Evolutionary conservation across 208 protist genomes (phyloP).

Genomic region (Leishmania lainsoni): DNA sequence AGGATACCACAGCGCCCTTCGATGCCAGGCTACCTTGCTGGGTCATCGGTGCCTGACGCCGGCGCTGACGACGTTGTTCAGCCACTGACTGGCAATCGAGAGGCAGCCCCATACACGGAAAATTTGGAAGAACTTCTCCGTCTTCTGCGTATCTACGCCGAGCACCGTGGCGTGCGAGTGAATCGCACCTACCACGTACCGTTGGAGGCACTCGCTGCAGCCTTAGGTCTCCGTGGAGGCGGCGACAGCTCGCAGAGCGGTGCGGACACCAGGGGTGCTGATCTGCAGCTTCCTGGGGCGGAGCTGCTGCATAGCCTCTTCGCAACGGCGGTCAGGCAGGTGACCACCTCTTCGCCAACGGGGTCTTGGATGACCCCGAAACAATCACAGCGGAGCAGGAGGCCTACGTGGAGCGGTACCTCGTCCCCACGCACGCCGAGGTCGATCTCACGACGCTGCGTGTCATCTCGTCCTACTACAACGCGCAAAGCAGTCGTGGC

Average conservation of each 20-base stretch:
- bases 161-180: slow-evolving; percentile 5
- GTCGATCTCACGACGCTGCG: slow-evolving; percentile 22
- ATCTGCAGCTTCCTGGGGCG: slow-evolving; percentile 2
- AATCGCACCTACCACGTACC: background rate
- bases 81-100: background rate
- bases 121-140: slow-evolving; percentile 20
- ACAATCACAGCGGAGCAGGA: slow-evolving; percentile 24
- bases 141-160: slow-evolving; percentile 24
- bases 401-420: slow-evolving; percentile 25
- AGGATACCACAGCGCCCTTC: background rate
- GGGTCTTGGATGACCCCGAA: slow-evolving; percentile 16
- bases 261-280: background rate
- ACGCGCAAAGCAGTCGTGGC: slow-evolving; percentile 12
- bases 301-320: background rate
- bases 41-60: background rate
- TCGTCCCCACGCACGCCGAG: slow-evolving; percentile 11
- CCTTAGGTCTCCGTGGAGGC: background rate
- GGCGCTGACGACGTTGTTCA: background rate
- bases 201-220: background rate
- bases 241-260: background rate
- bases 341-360: slow-evolving; percentile 1
- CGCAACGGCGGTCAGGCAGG: background rate
- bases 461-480: slow-evolving; percentile 32
- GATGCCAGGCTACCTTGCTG: background rate
- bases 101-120: slow-evolving; percentile 16